A percentile compares a stretch with the other conserved stretches of the same genome.
Evolutionary conservation across 1,284 basidiomycete species (phyloP).

Genomic region (Pholiota adiposa): DNA sequence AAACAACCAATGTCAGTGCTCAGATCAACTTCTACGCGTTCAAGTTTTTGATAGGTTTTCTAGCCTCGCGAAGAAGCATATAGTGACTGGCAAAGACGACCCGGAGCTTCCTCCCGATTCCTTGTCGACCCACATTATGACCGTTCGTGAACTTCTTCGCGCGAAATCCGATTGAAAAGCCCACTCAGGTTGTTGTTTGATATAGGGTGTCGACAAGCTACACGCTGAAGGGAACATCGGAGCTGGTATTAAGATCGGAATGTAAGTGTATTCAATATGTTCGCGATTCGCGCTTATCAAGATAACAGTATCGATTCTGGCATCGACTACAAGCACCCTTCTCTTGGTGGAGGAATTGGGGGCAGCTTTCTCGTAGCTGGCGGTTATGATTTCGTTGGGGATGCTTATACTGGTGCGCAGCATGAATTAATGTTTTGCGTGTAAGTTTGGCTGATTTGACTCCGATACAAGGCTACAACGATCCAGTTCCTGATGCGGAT

Average conservation of each 20-base stretch:
- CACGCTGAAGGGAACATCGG: slow-evolving; percentile 45
- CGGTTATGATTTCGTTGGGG: slow-evolving; percentile 48
- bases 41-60: neutral
- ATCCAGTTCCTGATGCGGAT: slow-evolving; percentile 47
- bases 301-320: slow-evolving; percentile 25
- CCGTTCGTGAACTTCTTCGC: slow-evolving; percentile 30
- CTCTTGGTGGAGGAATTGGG: slow-evolving; percentile 62
- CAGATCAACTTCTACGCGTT: neutral
- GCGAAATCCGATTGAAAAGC: neutral
- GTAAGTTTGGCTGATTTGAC: too few species aligned
- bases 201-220: slow-evolving; percentile 48
- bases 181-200: neutral
- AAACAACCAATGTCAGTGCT: slow-evolving; percentile 35
- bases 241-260: slow-evolving; percentile 47
- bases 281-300: neutral
- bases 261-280: slow-evolving; percentile 32
- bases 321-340: slow-evolving; percentile 53
- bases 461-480: slow-evolving; percentile 42
- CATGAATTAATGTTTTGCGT: too few species aligned
- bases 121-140: slow-evolving; percentile 44
- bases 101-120: slow-evolving; percentile 39
- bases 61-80: slow-evolving; percentile 36
- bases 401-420: slow-evolving; percentile 28
- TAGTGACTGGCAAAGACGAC: slow-evolving; percentile 39
- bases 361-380: slow-evolving; percentile 60